A percentile compares a stretch with the other conserved stretches of the same genome.
Evolutionary conservation across 163 green algal species (phyloP).

Genomic region (Chloroidium sp.): DNA sequence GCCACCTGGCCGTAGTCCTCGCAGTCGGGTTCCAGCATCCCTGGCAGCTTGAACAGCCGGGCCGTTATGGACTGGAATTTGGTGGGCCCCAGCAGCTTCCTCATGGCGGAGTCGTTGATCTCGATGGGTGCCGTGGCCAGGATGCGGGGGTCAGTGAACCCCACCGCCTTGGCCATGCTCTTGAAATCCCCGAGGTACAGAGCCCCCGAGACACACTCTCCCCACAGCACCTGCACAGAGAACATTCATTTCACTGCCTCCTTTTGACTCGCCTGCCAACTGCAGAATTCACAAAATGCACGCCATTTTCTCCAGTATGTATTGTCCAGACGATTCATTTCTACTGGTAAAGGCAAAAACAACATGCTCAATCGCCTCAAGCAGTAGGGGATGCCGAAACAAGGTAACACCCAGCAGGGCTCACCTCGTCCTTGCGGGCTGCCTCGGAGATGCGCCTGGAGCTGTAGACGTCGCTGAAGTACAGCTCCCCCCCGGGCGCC

Average conservation of each 20-base stretch:
- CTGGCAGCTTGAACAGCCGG: constrained; percentile 84
- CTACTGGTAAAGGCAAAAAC: not conserved
- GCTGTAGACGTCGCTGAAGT: constrained; percentile 77
- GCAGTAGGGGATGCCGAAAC: too few species aligned
- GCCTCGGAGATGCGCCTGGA: constrained; percentile 51
- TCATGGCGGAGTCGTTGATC: constrained; percentile 30
- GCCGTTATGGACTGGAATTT: constrained; percentile 92
- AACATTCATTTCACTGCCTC: not conserved
- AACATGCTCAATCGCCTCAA: not conserved
- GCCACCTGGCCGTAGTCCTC: constrained; percentile 77
- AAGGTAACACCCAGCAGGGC: too few species aligned
- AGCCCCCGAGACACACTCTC: constrained; percentile 90
- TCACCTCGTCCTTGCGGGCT: constrained; percentile 32
- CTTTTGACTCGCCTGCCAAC: too few species aligned
- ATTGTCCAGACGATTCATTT: not conserved
- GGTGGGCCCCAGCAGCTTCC: constrained; percentile 65
- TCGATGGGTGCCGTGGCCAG: constrained; percentile 44
- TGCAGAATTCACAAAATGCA: not conserved
- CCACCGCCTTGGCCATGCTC: constrained; percentile 55
- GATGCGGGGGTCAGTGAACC: constrained; percentile 75
- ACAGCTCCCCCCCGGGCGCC: constrained; percentile 75
- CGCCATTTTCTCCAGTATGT: not conserved
- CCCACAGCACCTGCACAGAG: constrained; percentile 65
- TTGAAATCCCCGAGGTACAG: constrained; percentile 92
- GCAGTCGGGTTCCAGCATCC: constrained; percentile 61